Evolutionary conservation across 2,329 filamentous ascomycete species (phyloP), one percentile per base, ranked within the genome.

Genomic region (Geosmithia flava): DNA sequence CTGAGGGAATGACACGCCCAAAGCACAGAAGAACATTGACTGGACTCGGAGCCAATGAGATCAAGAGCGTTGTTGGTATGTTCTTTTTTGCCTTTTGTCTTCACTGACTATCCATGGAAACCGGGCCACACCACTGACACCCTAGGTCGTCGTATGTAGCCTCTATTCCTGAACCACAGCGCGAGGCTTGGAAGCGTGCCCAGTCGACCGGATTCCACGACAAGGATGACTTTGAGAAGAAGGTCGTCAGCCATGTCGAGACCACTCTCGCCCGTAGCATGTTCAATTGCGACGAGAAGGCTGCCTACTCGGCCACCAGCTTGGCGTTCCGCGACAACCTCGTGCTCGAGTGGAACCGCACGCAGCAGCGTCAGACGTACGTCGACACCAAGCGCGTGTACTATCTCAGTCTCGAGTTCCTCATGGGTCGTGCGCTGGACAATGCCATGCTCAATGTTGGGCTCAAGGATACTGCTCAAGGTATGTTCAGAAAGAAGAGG

Each of bases 21-120:
- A 98, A 97, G 71, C 93, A 98, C 72, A 96, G 88, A 75, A 81
- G 93, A 56, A 97, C 91, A n/a, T 86, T 87, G 55, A 98, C 93
- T 10, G 93, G 93, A 8, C 93, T 97, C 62, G 90, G 89, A 33
- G 78, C 89, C 27, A 74, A 79, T 37, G 93, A 98, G 62, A 96
- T 96, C 72, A 96, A 95, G 73, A 84, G 70, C 58, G 87, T 97
- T 45, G 90, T 97, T 71, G 88, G 89, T 72, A 81, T 69, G 69
- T 54, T 30, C 17, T 44, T 15, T 42, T 17, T 40, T 10, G 3
- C 15, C 4, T n/a, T 15, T 7, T 10, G 3, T 16, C 15, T 16
- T 45, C 20, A 13, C 5, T 33, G 44, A 44, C 7, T 20, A 7
- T 7, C 13, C 19, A 11, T 44, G 20, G 7, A 20, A 20, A 15